Conservation (phyloP, 805 yeast species). For the Blastobotrys chiropterorum region DNA sequence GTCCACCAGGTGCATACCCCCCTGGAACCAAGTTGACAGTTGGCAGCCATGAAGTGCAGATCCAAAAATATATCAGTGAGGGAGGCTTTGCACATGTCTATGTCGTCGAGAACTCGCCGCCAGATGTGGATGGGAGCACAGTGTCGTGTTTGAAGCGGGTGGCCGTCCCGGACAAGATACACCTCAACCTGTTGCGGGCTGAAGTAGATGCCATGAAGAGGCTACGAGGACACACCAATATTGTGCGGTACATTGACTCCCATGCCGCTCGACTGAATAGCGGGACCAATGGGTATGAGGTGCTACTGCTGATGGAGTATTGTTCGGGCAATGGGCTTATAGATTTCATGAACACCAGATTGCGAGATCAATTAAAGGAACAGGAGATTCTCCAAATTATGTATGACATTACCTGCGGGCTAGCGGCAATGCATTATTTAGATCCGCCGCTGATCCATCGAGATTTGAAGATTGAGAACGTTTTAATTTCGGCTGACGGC, state of each 20-base stretch:
- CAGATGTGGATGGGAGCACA: slow-evolving; percentile 40
- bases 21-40: slow-evolving; percentile 78
- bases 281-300: slow-evolving; percentile 60
- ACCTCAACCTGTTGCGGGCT: slow-evolving; percentile 74
- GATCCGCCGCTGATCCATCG: slow-evolving; percentile 73
- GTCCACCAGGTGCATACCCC: slow-evolving; percentile 56
- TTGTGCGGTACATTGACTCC: slow-evolving; percentile 89
- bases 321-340: slow-evolving; percentile 79
- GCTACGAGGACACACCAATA: slow-evolving; percentile 65
- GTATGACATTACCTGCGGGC: slow-evolving; percentile 73
- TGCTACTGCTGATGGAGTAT: slow-evolving; percentile 84
- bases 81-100: slow-evolving; percentile 97
- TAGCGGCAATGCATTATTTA: slow-evolving; percentile 76
- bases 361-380: slow-evolving; percentile 71
- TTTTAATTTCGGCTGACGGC: slow-evolving; percentile 60
- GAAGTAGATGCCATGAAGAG: slow-evolving; percentile 98
- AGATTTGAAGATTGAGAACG: slow-evolving; percentile 92
- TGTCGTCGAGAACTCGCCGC: slow-evolving; percentile 61
- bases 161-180: slow-evolving; percentile 86
- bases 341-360: slow-evolving; percentile 83
- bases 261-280: slow-evolving; percentile 73
- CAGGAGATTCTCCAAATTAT: slow-evolving; percentile 75
- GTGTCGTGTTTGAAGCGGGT: slow-evolving; percentile 86
- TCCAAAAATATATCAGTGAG: slow-evolving; percentile 68
- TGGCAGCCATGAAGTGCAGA: slow-evolving; percentile 70